Conservation (phyloP, 768 basidiomycete species). For the Polyporus arcularius region DNA sequence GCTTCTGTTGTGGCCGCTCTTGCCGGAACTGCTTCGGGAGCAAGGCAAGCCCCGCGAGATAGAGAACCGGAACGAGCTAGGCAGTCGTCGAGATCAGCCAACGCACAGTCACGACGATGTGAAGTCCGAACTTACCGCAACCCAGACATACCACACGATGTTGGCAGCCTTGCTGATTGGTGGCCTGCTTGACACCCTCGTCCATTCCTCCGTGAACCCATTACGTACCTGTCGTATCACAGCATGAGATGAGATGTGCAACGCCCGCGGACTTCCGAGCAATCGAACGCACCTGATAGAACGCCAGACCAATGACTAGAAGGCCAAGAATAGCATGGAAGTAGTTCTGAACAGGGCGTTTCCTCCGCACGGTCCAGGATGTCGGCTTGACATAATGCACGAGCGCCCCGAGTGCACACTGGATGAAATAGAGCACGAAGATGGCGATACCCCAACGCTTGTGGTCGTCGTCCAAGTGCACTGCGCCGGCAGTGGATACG, state of each 20-base stretch:
- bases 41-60: slow-evolving; percentile 30
- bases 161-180: slow-evolving; percentile 27
- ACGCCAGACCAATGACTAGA: slow-evolving; percentile 53
- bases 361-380: slow-evolving; percentile 34
- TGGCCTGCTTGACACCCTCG: slow-evolving; percentile 25
- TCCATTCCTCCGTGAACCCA: slow-evolving; percentile 40
- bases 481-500: slow-evolving; percentile 31
- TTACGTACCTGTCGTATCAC: slow-evolving; percentile 46
- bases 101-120: slow-evolving; percentile 14
- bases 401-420: slow-evolving; percentile 48
- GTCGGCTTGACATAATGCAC: slow-evolving; percentile 55
- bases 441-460: slow-evolving; percentile 55
- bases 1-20: slow-evolving; percentile 21
- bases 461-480: slow-evolving; percentile 45
- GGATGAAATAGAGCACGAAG: slow-evolving; percentile 53
- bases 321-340: slow-evolving; percentile 51
- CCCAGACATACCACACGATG: slow-evolving; percentile 40
- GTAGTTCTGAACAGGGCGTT: slow-evolving; percentile 48
- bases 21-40: slow-evolving; percentile 34
- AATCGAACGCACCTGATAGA: slow-evolving; percentile 38
- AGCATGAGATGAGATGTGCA: slow-evolving; percentile 1
- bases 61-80: slow-evolving; percentile 32
- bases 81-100: neutral
- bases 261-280: neutral
- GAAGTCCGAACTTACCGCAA: slow-evolving; percentile 46